Base-by-base conservation (phyloP, 2,329 filamentous ascomycete species). In the Fusarium subtropicale region DNA sequence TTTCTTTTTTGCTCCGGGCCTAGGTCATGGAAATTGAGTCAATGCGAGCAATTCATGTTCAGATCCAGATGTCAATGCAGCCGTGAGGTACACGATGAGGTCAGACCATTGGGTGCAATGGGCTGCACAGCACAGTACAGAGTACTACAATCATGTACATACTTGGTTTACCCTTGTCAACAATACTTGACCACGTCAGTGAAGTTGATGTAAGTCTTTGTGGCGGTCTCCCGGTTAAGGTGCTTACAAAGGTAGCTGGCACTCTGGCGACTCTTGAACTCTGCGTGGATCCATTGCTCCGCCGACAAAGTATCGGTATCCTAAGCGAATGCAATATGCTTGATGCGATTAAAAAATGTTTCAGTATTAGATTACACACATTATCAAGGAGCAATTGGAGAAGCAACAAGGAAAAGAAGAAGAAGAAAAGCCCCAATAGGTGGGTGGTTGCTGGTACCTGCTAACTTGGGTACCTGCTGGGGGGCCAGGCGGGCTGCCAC, bases 31-130 rank as follows among this genome's bases (percentile, higher is more conserved):
- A 51, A 18, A 47, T 31, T 41, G 33, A 67, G 47, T 55, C 48
- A 54, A 56, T 56, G 54, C 53, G 54, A 60, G 50, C 39, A 56
- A 46, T 24, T 34, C 33, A 26, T 67, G 55, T 46, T 62, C 30
- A 34, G 28, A 41, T 24, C 31, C 52, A 46, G 46, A 63, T 24
- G 28, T 60, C 53, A 66, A 63, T 70, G 53, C 48, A 41, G 31
- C 39, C 24, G 44, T 45, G 45, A 53, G 48, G 47, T 67, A 69
- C 60, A 70, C 54, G 64, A 71, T 69, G 67, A 69, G 67, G 60
- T 58, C 68, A 72, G 60, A 59, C 38, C 64, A 71, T 59, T 53
- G 44, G 50, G 34, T 58, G 60, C 51, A 53, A 47, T 44, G 24
- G 33, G 16, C 34, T 39, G 33, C 24, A 39, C 18, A 51, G 33